phyloP scores from a whole-genome alignment of 2,329 filamentous ascomycete genomes.

The Didymella glomerata region DNA sequence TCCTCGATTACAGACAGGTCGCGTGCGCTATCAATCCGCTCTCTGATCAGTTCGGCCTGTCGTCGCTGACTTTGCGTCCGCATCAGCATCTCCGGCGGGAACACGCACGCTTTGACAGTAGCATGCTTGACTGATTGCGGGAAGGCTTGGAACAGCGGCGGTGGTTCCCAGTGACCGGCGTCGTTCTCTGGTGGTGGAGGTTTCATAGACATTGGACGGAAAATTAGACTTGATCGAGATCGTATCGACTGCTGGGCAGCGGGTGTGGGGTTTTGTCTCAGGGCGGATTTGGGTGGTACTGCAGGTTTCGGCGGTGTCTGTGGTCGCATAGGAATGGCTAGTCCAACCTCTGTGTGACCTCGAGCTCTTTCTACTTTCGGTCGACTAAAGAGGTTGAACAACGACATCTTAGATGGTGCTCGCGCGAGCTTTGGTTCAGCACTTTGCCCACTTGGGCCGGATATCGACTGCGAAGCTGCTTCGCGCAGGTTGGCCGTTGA shows the following conservation, averaged over 20 bases:
- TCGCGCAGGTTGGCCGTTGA: slow-evolving; percentile 41
- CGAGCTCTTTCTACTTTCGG: slow-evolving; percentile 59
- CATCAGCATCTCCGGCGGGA: slow-evolving; percentile 74
- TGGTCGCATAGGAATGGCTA: slow-evolving; percentile 48
- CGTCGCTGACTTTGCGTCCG: slow-evolving; percentile 64
- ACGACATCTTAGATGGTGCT: slow-evolving; percentile 55
- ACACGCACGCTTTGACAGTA: slow-evolving; percentile 70
- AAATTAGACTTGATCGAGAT: slow-evolving; percentile 44
- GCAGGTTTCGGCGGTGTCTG: slow-evolving; percentile 38
- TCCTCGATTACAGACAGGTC: slow-evolving; percentile 46
- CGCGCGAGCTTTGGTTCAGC: slow-evolving; percentile 43
- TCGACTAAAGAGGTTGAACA: slow-evolving; percentile 60
- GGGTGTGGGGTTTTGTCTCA: slow-evolving; percentile 43
- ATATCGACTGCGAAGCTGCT: slow-evolving; percentile 8
- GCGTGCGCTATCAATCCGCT: slow-evolving; percentile 48
- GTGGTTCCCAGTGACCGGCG: slow-evolving; percentile 58
- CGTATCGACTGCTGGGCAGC: slow-evolving; percentile 42
- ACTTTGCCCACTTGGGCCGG: slow-evolving; percentile 14
- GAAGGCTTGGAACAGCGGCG: slow-evolving; percentile 86
- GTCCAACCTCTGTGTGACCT: slow-evolving; percentile 56
- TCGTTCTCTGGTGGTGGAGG: slow-evolving; percentile 31
- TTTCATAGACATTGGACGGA: slow-evolving; percentile 44
- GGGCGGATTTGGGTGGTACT: slow-evolving; percentile 31
- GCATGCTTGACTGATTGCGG: slow-evolving; percentile 82
- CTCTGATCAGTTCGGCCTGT: slow-evolving; percentile 55